Base-by-base conservation (phyloP, 2,329 filamentous ascomycete genomes). In the Zalaria sp. region DNA sequence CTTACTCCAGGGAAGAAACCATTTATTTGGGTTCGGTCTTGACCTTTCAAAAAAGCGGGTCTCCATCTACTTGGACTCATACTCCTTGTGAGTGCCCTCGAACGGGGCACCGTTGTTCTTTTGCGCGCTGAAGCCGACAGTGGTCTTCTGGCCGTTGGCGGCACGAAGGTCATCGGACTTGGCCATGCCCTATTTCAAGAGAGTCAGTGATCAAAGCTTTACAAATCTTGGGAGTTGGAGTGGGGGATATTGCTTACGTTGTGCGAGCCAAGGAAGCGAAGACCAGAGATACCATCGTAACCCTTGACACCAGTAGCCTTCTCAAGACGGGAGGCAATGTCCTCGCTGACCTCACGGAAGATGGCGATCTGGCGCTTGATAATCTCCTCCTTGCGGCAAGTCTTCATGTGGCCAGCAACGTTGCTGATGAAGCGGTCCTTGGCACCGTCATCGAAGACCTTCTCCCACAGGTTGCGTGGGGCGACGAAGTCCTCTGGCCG, bases 311-410 rank as follows among this genome's bases (percentile, higher is more conserved):
- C 75, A 3, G 73, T 77, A 0, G 73, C 73, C 64, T 79, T 78
- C 64, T 80, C 76, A 0, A 79, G 53, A 1, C 75, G 62, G 6
- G 60, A 54, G 0, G 75, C 76, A 27, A 80, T 60, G 39, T 79
- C 75, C 0, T 70, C 63, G 5, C 68, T 71, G 0, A 80, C 75
- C 53, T 79, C 75, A 2, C 75, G 65, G 66, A 79, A 79, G 53
- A 80, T 80, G 40, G 67, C 70, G 45, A 80, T 79, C 58, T 79
- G 73, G 10, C 75, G 63, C 66, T 75, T 78, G 57, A 80, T 63
- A 3, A 77, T 71, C 55, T 79, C 76, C 48, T 75, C 60, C 35
- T 75, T 63, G 38, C 60, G 63, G 55, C 75, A 79, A 3, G 67
- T 66, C 27, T 58, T 62, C 73, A 79, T 79, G 58, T 80, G 77